Evolutionary conservation across 805 yeast genomes (phyloP).

Genomic region (Saturnispora ahearnii): DNA sequence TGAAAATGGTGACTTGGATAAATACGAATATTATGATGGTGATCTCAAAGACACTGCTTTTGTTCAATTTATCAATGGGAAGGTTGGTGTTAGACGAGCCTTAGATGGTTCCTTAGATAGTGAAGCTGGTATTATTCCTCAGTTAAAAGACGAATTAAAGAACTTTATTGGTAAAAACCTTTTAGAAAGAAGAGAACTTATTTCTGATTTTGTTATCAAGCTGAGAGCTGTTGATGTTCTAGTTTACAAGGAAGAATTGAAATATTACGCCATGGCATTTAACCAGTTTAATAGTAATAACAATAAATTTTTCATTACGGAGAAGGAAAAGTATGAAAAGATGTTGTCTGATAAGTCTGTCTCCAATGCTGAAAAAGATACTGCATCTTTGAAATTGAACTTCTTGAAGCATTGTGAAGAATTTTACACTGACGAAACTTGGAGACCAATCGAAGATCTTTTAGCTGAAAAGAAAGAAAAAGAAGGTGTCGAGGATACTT

Average conservation of each 20-base stretch:
- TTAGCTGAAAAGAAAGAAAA: slow-evolving; percentile 8
- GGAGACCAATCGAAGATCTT: slow-evolving; percentile 13
- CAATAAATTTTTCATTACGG: slow-evolving; percentile 34
- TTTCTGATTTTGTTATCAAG: slow-evolving; percentile 30
- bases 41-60: slow-evolving; percentile 39
- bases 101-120: slow-evolving; percentile 32
- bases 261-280: slow-evolving; percentile 39
- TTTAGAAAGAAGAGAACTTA: slow-evolving; percentile 18
- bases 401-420: slow-evolving; percentile 19
- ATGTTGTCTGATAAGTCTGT: slow-evolving; percentile 34
- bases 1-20: slow-evolving; percentile 29
- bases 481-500: neutral
- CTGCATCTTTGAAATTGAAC: slow-evolving; percentile 43
- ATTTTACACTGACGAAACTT: slow-evolving; percentile 15
- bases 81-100: slow-evolving; percentile 33
- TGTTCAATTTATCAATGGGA: slow-evolving; percentile 40
- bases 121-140: slow-evolving; percentile 33
- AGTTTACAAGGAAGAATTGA: slow-evolving; percentile 21
- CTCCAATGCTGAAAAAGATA: slow-evolving; percentile 37
- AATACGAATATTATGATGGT: slow-evolving; percentile 30
- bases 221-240: slow-evolving; percentile 27
- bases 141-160: slow-evolving; percentile 25
- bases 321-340: slow-evolving; percentile 36
- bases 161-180: slow-evolving; percentile 26
- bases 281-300: slow-evolving; percentile 39